Evolutionary conservation across 2,329 filamentous ascomycete species (phyloP).

Genomic region (Coniochaeta pulveracea): DNA sequence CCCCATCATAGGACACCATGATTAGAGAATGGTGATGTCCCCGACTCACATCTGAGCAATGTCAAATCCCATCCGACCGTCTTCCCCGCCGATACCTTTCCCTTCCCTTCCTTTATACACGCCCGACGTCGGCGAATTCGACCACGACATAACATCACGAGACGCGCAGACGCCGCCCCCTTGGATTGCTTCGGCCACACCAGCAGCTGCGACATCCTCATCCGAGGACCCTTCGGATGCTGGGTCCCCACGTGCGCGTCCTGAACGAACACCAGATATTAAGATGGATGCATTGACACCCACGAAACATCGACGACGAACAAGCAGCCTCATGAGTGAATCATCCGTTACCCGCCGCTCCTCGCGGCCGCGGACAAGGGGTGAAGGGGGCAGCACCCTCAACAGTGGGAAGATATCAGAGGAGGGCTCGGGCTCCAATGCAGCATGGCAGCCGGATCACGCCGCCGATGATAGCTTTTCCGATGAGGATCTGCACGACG

Average conservation of each 20-base stretch:
- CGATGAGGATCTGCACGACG: constrained; percentile 66
- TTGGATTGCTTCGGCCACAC: too few species aligned
- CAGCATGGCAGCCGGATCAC: constrained; percentile 7
- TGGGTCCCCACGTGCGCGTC: constrained; percentile 12
- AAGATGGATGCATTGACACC: constrained; percentile 43
- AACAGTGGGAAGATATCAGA: constrained; percentile 36
- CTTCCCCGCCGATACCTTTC: too few species aligned
- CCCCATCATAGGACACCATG: too few species aligned
- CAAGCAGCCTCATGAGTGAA: constrained; percentile 38
- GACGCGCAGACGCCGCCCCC: too few species aligned
- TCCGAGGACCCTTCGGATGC: too few species aligned
- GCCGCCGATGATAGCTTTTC: constrained; percentile 42
- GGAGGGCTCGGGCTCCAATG: constrained; percentile 19
- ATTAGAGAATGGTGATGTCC: too few species aligned
- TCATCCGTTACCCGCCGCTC: constrained; percentile 13
- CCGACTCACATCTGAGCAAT: too few species aligned
- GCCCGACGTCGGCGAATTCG: too few species aligned
- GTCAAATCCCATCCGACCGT: too few species aligned
- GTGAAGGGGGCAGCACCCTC: constrained; percentile 15
- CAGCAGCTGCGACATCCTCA: too few species aligned
- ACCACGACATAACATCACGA: too few species aligned
- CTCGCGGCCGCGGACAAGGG: constrained; percentile 15
- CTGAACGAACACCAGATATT: constrained; percentile 27
- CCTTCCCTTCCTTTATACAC: too few species aligned
- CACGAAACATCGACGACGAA: constrained; percentile 40